Evolutionary conservation across 768 basidiomycete genomes (phyloP).

Genomic region (Obba rivulosa): DNA sequence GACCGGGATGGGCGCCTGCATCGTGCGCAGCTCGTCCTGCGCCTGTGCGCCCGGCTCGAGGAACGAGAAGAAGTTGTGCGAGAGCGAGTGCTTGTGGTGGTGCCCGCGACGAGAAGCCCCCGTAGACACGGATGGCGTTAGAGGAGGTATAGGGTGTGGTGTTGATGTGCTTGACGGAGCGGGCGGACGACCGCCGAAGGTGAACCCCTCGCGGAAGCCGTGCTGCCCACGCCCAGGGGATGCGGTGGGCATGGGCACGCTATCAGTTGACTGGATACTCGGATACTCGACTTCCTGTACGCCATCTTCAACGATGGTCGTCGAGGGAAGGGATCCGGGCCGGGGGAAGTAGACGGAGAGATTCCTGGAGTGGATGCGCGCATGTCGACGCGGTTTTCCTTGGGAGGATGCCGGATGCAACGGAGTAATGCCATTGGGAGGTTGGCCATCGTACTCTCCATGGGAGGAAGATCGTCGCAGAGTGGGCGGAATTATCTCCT

Average conservation of each 20-base stretch:
- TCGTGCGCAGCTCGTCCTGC: slow-evolving; percentile 42
- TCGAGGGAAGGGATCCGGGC: slow-evolving; percentile 56
- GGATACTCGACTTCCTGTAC: slow-evolving; percentile 36
- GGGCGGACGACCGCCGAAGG: slow-evolving; percentile 55
- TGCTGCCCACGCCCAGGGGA: slow-evolving; percentile 28
- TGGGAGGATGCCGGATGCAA: slow-evolving; percentile 18
- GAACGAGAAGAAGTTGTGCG: slow-evolving; percentile 94
- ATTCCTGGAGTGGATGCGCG: slow-evolving; percentile 84
- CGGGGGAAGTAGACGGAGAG: slow-evolving; percentile 89
- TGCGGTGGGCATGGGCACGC: slow-evolving; percentile 44
- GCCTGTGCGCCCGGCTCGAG: slow-evolving; percentile 62
- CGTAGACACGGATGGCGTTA: slow-evolving; percentile 17
- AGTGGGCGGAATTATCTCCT: slow-evolving; percentile 12
- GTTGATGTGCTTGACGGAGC: slow-evolving; percentile 20
- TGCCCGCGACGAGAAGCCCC: slow-evolving; percentile 58
- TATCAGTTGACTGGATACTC: slow-evolving; percentile 17
- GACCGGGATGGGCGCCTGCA: slow-evolving; percentile 54
- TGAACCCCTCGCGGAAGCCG: slow-evolving; percentile 52
- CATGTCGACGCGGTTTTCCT: slow-evolving; percentile 41
- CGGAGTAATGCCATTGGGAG: slow-evolving; percentile 9
- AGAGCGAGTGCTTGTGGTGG: slow-evolving; percentile 91
- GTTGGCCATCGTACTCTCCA: slow-evolving; percentile 12
- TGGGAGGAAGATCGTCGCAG: slow-evolving; percentile 11
- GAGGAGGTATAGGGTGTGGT: slow-evolving; percentile 22
- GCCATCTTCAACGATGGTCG: slow-evolving; percentile 66